Evolutionary conservation across 2,329 filamentous ascomycete genomes (phyloP).

Genomic region (Penicillium sp.): DNA sequence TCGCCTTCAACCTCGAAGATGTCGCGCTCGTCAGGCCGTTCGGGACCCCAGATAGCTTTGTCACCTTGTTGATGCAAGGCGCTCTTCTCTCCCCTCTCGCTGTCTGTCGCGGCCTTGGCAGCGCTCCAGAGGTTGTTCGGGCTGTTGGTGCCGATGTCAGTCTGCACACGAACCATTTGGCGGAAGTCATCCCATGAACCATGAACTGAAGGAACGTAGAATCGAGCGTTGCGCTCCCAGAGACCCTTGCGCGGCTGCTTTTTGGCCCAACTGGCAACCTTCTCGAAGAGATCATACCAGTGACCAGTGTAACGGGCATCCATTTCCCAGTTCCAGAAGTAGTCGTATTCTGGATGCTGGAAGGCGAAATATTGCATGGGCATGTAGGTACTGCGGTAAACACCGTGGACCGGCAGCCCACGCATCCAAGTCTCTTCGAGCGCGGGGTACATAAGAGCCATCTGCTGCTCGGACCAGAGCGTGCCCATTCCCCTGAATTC

Average conservation of each 20-base stretch:
- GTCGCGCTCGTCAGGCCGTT: constrained; percentile 66
- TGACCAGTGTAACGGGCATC: constrained; percentile 77
- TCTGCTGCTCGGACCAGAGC: constrained; percentile 91
- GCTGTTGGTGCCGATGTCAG: constrained; percentile 64
- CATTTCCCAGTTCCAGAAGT: constrained; percentile 85
- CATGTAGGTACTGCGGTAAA: constrained; percentile 91
- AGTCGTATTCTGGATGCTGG: constrained; percentile 76
- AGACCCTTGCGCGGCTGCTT: constrained; percentile 74
- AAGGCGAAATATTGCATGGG: constrained; percentile 89
- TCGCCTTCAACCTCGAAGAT: constrained; percentile 73
- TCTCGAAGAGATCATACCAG: constrained; percentile 75
- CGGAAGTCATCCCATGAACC: constrained; percentile 78
- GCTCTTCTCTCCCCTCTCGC: constrained; percentile 21
- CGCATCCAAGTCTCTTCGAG: constrained; percentile 73
- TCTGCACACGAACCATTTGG: constrained; percentile 72
- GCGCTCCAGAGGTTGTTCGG: constrained; percentile 67
- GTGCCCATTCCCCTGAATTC: constrained; percentile 89
- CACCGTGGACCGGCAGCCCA: constrained; percentile 79
- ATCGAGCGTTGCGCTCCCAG: constrained; percentile 76
- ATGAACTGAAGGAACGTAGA: constrained; percentile 74
- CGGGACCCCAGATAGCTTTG: constrained; percentile 79
- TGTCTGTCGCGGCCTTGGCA: constrained; percentile 30
- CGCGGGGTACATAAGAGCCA: constrained; percentile 84
- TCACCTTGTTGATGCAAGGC: constrained; percentile 45
- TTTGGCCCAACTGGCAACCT: constrained; percentile 66